These are phyloP conservation scores for Plantago coronopus DNA, from an alignment of 305 asterid species.

Conservation along the genomic window DNA sequence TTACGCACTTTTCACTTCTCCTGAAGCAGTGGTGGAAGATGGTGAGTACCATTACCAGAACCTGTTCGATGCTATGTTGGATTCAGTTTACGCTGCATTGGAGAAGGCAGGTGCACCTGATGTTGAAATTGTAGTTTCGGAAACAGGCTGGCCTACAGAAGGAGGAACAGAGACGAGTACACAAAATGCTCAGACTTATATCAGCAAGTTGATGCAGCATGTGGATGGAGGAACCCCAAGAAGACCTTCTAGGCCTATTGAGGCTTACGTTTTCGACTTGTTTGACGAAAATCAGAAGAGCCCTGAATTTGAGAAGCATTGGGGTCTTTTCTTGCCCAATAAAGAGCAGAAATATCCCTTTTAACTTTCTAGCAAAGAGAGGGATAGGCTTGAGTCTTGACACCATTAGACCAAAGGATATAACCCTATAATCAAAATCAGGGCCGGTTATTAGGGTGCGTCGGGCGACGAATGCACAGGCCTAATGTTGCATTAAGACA, in stretches of 20 bases:
- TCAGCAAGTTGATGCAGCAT: slow-evolving; percentile 20
- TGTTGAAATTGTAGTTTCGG: slow-evolving; percentile 29
- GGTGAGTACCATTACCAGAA: slow-evolving; percentile 23
- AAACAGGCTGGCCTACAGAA: slow-evolving; percentile 43
- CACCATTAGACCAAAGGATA: too few relatives aligned
- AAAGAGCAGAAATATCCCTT: slow-evolving; percentile 26
- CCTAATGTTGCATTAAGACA: too few relatives aligned
- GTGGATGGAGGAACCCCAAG: slow-evolving; percentile 28
- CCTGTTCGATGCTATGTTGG: slow-evolving; percentile 20
- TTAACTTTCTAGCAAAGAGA: not conserved
- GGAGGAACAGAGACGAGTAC: slow-evolving; percentile 27
- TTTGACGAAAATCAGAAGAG: slow-evolving; percentile 29
- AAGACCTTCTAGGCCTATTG: slow-evolving; percentile 29
- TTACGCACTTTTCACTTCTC: slow-evolving; percentile 24
- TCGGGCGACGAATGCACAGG: too few relatives aligned
- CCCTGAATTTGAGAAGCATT: slow-evolving; percentile 29
- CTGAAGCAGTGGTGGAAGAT: slow-evolving; percentile 23
- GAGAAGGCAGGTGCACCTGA: slow-evolving; percentile 29
- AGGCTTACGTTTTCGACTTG: slow-evolving; percentile 28
- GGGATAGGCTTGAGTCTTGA: not conserved
- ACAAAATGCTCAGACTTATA: slow-evolving; percentile 25
- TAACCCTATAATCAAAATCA: too few relatives aligned
- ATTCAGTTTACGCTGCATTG: slow-evolving; percentile 28
- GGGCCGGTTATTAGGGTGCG: too few relatives aligned
- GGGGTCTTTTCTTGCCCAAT: slow-evolving; percentile 27